Evolutionary conservation across 2,329 filamentous ascomycete species (phyloP), one percentile per base, ranked within the genome.

Genomic region (Colletotrichum karsti): DNA sequence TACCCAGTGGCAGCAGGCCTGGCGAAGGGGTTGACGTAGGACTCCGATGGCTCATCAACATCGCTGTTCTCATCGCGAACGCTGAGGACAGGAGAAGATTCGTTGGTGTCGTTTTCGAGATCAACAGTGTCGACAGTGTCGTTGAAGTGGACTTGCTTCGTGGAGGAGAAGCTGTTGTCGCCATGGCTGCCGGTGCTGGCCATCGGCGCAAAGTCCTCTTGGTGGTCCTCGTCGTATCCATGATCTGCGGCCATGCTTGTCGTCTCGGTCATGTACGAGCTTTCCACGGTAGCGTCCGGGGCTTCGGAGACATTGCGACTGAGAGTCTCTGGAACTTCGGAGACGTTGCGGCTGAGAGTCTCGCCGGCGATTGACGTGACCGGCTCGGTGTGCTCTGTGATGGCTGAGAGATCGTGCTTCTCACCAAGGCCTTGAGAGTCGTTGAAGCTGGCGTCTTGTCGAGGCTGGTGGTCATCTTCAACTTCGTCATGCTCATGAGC

Each of bases 51-150:
- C 9, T 61, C 48, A 5, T 54, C 46, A 6, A n/a, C 46, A 33
- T 50, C 64, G 30, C 30, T 54, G 2, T 67, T 60, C 9, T 64
- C 60, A 2, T 50, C 26, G 9, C 39, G 35, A 0, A 67, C 60
- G 22, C 64, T 67, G 18, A 58, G 64, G n/a, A 64, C 46, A n/a
- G 64, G 24, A 9, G 60, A 64, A 2, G 64, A 64, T 7, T 15
- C 4, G 4, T 42, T 22, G 10, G 22, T 18, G 20, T 63, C 60
- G 20, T 58, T 26, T 0, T 48, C 56, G 7, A 46, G 18, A 12
- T 63, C 50, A 10, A 24, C 42, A 7, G 12, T 30, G 5, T 59
- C 56, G 1, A 18, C 53, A 20, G 22, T 10, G 3, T 48, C 39
- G 8, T 62, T 20, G 7, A 67, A 46, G 13, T 64, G 53, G n/a